Evolutionary conservation across 192 early-diverging fungal species (phyloP), one percentile per base, ranked within the genome.

Genomic region (Fimicolochytrium jonesii): DNA sequence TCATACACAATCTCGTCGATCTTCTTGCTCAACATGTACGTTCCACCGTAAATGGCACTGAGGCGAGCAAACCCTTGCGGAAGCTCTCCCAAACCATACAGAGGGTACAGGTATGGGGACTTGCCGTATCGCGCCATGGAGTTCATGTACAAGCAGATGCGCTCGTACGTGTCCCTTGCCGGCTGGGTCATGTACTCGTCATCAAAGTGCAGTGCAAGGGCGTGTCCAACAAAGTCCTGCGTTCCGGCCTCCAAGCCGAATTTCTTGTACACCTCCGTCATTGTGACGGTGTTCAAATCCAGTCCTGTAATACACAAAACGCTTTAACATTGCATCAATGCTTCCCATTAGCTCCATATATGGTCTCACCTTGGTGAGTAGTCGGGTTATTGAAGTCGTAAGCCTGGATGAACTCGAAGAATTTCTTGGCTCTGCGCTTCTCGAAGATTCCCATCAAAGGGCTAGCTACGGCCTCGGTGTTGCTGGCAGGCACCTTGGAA

Each of bases 101-200:
- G 79, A 59, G 95, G 97, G 77, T 99, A 99, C 68, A 99, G 93
- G 77, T 98, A 99, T 33, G 97, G 97, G 62, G 86, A 90, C 79
- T 91, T 92, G 56, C 94, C 93, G 67, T 93, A 94, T 33, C 92
- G 86, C 17, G 90, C 86, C 59, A 97, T 85, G 6, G 94, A 97
- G 44, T 80, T 86, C 66, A 89, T 87, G 70, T 99, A 99, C 63
- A 99, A 77, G 50, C 90, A 86, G 56, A 98, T 90, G 53, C 88
- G 87, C 68, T 93, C 85, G 68, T 91, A 89, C 26, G 92, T 95
- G 32, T 93, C 92, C 39, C 83, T 79, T 34, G 93, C 94, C 20
- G 83, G 82, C 60, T 75, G 36, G 11, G 39, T 68, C 61, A 82
- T 68, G 73, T 84, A 84, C 71, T 69, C 67, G 65, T 99, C 95